Conservation (phyloP, 805 yeast genomes). For the Kluyveromyces aestuarii region DNA sequence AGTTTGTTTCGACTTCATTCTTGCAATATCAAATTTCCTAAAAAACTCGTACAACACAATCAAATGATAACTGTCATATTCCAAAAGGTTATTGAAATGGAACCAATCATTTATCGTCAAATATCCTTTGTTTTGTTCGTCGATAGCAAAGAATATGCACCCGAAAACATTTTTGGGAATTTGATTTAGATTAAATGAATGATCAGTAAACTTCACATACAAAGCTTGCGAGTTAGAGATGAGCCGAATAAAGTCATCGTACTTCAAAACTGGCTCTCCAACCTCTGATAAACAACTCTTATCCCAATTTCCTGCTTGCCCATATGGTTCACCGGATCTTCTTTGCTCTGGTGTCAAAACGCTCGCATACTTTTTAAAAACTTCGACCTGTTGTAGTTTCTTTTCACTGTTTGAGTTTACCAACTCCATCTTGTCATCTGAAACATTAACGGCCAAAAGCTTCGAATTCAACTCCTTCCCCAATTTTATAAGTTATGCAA, state of each 20-base stretch:
- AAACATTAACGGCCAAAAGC: neutral
- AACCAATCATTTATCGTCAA: conserved; percentile 65
- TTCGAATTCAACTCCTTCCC: neutral
- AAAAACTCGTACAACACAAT: conserved; percentile 47
- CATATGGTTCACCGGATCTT: conserved; percentile 9
- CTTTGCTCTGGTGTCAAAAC: conserved; percentile 23
- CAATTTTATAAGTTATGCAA: neutral
- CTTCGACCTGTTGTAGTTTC: conserved; percentile 32
- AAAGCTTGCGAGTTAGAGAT: conserved; percentile 26
- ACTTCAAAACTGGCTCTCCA: conserved; percentile 26
- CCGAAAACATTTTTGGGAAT: conserved; percentile 54
- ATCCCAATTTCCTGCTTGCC: neutral
- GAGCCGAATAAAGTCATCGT: conserved; percentile 29
- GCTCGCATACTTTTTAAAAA: conserved; percentile 36
- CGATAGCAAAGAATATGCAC: conserved; percentile 73
- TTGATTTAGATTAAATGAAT: conserved; percentile 38
- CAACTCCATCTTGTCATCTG: conserved; percentile 27
- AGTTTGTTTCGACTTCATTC: conserved; percentile 7
- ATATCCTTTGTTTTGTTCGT: conserved; percentile 59
- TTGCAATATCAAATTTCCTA: conserved; percentile 35
- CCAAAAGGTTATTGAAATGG: conserved; percentile 49
- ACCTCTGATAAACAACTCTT: neutral
- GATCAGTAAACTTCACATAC: conserved; percentile 28
- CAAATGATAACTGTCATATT: conserved; percentile 39
- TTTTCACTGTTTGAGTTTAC: conserved; percentile 30